Conservation (phyloP, 345 rosid genomes). For the Diplotaxis tenuifolia region DNA sequence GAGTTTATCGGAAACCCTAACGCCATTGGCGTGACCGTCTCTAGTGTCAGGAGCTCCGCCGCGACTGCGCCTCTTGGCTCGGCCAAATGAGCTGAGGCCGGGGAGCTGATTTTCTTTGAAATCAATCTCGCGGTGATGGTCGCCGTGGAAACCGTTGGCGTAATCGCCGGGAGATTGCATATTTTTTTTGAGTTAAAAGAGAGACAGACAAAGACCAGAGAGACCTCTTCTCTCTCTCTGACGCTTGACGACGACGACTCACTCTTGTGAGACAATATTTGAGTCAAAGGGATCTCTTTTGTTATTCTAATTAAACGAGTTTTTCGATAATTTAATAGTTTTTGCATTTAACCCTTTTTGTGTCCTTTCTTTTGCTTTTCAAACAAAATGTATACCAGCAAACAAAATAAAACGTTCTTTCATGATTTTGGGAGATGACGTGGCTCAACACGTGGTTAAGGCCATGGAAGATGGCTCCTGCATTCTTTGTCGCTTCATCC, state of each 20-base stretch:
- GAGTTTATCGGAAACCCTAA: conserved; percentile 47
- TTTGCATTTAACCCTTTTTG: too few species aligned
- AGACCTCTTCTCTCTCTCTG: conserved; percentile 14
- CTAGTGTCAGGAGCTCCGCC: conserved; percentile 29
- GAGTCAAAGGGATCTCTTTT: too few species aligned
- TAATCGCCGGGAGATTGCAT: conserved; percentile 43
- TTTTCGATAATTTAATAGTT: too few species aligned
- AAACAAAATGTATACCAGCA: too few species aligned
- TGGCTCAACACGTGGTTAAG: conserved; percentile 50
- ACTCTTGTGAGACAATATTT: too few species aligned
- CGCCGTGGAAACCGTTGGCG: conserved; percentile 57
- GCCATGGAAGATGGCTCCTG: too few species aligned
- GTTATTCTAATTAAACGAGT: too few species aligned
- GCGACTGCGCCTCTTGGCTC: conserved; percentile 21
- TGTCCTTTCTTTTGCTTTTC: too few species aligned
- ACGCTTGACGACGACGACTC: conserved; percentile 24
- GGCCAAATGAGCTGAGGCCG: conserved; percentile 11
- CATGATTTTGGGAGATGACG: conserved; percentile 72
- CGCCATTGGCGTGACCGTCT: conserved; percentile 29
- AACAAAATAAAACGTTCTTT: too few species aligned
- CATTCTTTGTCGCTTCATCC: conserved; percentile 34
- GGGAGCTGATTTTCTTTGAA: conserved; percentile 29
- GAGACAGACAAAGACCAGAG: neutral
- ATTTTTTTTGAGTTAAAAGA: conserved; percentile 5
- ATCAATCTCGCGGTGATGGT: conserved; percentile 33